Evolutionary conservation across 768 basidiomycete species (phyloP), one percentile per base, ranked within the genome.

Genomic region (Boletus rubescentipes): DNA sequence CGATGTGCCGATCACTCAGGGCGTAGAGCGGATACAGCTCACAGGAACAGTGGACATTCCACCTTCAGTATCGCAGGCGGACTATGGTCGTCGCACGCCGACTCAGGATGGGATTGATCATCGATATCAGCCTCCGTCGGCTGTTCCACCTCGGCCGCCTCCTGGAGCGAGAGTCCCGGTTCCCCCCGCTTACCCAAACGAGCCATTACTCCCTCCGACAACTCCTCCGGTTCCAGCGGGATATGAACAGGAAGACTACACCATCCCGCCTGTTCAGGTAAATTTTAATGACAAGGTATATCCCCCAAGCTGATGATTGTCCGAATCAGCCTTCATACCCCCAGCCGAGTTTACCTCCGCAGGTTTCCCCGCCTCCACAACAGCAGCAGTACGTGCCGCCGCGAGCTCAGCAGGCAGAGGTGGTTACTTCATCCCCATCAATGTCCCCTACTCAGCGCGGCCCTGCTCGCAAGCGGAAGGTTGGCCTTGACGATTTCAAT

Each of bases 401-500:
- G 18, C 63, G 65, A 15, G 61, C 67, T 36, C 77, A 74, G 54
- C 71, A 67, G 54, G 54, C 59, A 32, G 69, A 72, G 16, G 26
- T 57, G 20, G 53, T 41, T 9, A 42, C 44, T 39, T 10, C 55
- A 21, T 62, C 61, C 30, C 78, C 72, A 51, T 72, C 70, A 40
- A 58, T 65, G 47, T 73, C 73, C 47, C 67, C 75, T 29, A 68
- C 66, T n/a, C 67, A 65, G 39, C 78, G 79, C 49, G 73, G 76
- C 32, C 72, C 72, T 14, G 69, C 77, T 23, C 78, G 77, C 42
- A 87, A 86, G 71, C 83, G 93, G 48, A 96, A 95, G 70, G 91
- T 99, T 57, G 94, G 95, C 2, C 78, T 99, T 36, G 95, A 98
- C 68, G 97, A 98, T 69, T 99, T 99, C 80, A 98, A 98, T 66